A percentile compares a stretch with the other conserved stretches of the same genome.
These are phyloP conservation scores for Pichia deserticola DNA, from an alignment of 805 yeast genomes.

Conservation along the genomic window DNA sequence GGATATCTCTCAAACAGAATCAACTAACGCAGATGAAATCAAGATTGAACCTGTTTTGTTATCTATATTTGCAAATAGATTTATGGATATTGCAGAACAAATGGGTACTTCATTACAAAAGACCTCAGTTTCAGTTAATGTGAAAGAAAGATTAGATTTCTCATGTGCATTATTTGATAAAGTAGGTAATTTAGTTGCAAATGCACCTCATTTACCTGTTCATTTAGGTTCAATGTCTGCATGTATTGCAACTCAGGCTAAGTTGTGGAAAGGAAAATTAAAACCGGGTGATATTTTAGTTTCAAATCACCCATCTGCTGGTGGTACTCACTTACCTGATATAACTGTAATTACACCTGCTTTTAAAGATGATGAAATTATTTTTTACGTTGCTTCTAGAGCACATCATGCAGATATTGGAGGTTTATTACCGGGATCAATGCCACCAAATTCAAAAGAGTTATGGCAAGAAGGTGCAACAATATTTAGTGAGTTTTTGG, in stretches of 20 bases:
- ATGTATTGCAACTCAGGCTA: constrained; percentile 60
- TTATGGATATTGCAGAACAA: constrained; percentile 87
- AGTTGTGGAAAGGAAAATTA: constrained; percentile 55
- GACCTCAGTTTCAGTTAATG: constrained; percentile 76
- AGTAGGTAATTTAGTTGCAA: constrained; percentile 73
- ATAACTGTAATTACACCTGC: constrained; percentile 92
- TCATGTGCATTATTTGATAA: constrained; percentile 79
- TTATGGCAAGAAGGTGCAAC: constrained; percentile 90
- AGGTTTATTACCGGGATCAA: constrained; percentile 83
- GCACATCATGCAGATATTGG: constrained; percentile 98
- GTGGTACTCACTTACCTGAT: constrained; percentile 87
- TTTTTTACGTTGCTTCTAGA: constrained; percentile 87
- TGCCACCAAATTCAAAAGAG: constrained; percentile 87
- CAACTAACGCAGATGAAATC: constrained; percentile 9
- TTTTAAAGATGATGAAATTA: constrained; percentile 50
- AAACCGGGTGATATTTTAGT: constrained; percentile 69
- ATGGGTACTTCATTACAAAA: constrained; percentile 78
- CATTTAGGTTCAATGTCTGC: constrained; percentile 85
- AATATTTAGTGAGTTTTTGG: constrained; percentile 70
- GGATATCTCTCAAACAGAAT: background rate
- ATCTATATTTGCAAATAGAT: constrained; percentile 75
- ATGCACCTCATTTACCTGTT: constrained; percentile 85
- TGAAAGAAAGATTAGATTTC: constrained; percentile 75
- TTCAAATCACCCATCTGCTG: constrained; percentile 74
- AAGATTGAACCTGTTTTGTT: constrained; percentile 60